Base-by-base conservation (phyloP, 2,329 filamentous ascomycete species). In the Ceratocystis eucalypticola region DNA sequence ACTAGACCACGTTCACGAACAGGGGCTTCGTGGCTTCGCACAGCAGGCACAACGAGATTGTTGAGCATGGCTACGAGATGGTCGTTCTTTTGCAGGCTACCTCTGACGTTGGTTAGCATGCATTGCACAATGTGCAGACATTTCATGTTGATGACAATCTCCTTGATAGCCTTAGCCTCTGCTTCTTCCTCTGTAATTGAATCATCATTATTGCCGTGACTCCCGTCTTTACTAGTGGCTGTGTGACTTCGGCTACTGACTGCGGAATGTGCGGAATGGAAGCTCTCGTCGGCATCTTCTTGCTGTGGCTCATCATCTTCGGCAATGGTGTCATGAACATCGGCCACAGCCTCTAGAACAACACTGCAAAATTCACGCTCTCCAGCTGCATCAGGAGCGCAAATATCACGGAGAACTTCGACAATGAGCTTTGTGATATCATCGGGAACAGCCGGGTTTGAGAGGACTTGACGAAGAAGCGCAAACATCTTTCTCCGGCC, bases 111-210 rank as follows among this genome's bases (percentile, higher is more conserved):
- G 73, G 95, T 87, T 64, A 99, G 82, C 89, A 97, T 96, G 79
- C 91, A 97, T 75, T 96, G 91, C 30, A 95, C 92, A 70, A 99
- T 96, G 73, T 96, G 89, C 69, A 99, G 81, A 75, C 94, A 97
- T 77, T 97, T 97, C 84, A 96, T 92, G 79, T 97, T 97, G 74
- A 97, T 88, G 79, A 96, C 86, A 73, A 96, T 94, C 76, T 96
- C 91, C 70, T 85, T 87, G 70, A 96, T 85, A 1, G 89, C 90
- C 77, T 92, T 95, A 61, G 83, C 81, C 70, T 84, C 81, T 8
- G 84, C 83, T 69, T 87, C 84, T 70, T 89, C 88, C 66, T 88
- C 85, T 63, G 78, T 82, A 67, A 83, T 71, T 17, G 64, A 66
- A 28, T 67, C 46, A 17, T 68, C 59, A 17, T 45, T 46, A 10